Evolutionary conservation across 768 basidiomycete genomes (phyloP).

Genomic region (Clitopilus hobsonii): DNA sequence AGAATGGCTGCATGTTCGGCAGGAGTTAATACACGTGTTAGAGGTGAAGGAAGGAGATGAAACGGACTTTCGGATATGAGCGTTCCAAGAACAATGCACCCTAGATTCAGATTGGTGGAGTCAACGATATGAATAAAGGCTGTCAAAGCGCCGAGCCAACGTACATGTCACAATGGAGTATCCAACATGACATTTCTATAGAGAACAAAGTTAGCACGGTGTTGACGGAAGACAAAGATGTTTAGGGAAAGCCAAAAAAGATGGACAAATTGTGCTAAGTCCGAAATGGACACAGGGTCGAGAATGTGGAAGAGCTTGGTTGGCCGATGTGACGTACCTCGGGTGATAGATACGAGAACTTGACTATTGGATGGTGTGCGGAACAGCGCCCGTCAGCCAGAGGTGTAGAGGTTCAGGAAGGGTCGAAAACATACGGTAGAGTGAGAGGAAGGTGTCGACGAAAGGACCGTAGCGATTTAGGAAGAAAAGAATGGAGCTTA

Average conservation of each 20-base stretch:
- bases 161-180: constrained; percentile 28
- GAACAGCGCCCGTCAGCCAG: background rate
- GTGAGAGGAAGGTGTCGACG: constrained; percentile 21
- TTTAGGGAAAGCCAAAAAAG: too few species aligned
- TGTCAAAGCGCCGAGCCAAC: constrained; percentile 4
- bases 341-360: constrained; percentile 13
- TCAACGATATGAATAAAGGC: too few species aligned
- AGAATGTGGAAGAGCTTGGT: background rate
- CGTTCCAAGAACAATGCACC: constrained; percentile 31
- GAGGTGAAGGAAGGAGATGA: background rate
- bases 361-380: constrained; percentile 7
- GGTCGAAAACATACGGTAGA: constrained; percentile 7
- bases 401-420: background rate
- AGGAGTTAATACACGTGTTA: background rate
- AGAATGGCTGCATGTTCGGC: constrained; percentile 25
- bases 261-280: too few species aligned
- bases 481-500: constrained; percentile 19
- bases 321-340: background rate
- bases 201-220: background rate
- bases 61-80: constrained; percentile 30
- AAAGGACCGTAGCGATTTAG: constrained; percentile 28
- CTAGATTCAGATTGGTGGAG: too few species aligned
- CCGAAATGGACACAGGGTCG: background rate
- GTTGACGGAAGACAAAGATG: too few species aligned
- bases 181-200: constrained; percentile 18